Base-by-base conservation (phyloP, 2,329 filamentous ascomycete species). In the Aspergillus udagawae region DNA sequence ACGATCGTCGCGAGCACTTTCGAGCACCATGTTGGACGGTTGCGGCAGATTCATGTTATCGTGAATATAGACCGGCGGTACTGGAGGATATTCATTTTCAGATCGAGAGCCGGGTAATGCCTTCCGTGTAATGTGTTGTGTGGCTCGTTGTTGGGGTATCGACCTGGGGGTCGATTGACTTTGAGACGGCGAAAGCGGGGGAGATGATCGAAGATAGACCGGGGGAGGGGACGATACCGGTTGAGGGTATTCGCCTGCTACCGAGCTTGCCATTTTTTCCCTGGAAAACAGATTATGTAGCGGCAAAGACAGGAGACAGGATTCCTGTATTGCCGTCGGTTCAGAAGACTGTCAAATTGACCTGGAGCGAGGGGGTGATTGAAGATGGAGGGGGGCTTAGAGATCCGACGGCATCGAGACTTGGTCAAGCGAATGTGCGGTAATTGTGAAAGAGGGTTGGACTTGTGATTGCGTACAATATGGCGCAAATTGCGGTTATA, bases 151-250 rank as follows among this genome's bases (percentile, higher is more conserved):
- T 45, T 63, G 57, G 3, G 67, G 62, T 20, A 62, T 64, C 42
- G 65, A 63, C 53, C 64, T 21, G 44, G 44, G 21, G 17, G 44
- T 23, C 12, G 44, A 47, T 47, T 47, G 44, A 47, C 21, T 23
- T 23, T 47, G 67, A 51, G 65, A 52, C 50, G 65, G 62, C 42
- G 68, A 62, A 38, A 47, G 44, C 10, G 72, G 68, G 59, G 72
- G 67, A 54, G 74, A 72, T 51, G 74, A 71, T 60, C 70, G 67
- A 60, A 77, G 67, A 62, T 78, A 77, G 59, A 75, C 75, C 28
- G 75, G 73, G n/a, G 75, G 71, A 59, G 76, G 76, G 65, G 75
- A 73, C 41, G 76, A 72, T 41, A 73, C 64, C 51, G 73, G 67
- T 38, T 67, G 67, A 45, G 60, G 65, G 51, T 67, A 65, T 38